These are phyloP conservation scores for Turritis glabra DNA, from an alignment of 345 rosid species.

Conservation along the genomic window DNA sequence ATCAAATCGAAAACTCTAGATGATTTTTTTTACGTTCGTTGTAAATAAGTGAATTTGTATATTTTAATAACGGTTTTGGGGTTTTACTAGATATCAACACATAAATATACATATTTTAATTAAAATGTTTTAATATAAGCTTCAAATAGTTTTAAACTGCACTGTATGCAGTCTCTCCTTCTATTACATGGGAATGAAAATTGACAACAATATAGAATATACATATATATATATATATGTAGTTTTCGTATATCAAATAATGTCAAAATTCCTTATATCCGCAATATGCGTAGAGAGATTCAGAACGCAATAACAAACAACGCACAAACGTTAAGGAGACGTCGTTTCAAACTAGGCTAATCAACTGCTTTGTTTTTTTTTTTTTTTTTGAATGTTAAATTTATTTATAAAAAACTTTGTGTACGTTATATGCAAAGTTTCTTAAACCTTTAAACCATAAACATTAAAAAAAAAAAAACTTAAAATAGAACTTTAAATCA, in stretches of 20 bases:
- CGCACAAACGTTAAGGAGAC: conserved; percentile 31
- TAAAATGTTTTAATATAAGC: background rate
- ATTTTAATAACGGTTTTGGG: background rate
- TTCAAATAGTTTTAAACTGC: background rate
- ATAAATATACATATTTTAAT: background rate
- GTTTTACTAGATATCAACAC: background rate
- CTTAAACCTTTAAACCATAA: too few relatives aligned
- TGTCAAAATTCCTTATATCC: background rate
- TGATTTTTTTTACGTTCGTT: background rate
- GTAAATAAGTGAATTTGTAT: background rate
- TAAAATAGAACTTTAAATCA: too few relatives aligned
- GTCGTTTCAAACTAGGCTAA: conserved; percentile 30
- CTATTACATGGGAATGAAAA: background rate
- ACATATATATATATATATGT: background rate
- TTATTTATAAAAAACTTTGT: too few relatives aligned
- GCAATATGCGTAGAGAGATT: conserved; percentile 13
- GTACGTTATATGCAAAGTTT: too few relatives aligned
- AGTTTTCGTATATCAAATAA: background rate
- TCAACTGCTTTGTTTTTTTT: conserved; percentile 14
- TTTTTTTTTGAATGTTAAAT: too few relatives aligned
- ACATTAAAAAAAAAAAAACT: too few relatives aligned
- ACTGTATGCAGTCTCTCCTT: background rate
- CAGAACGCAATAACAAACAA: conserved; percentile 28
- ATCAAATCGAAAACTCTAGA: conserved; percentile 17
- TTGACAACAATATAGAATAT: background rate